phyloP scores from a whole-genome alignment of 2,329 filamentous ascomycete species.

The Alternaria metachromatica region DNA sequence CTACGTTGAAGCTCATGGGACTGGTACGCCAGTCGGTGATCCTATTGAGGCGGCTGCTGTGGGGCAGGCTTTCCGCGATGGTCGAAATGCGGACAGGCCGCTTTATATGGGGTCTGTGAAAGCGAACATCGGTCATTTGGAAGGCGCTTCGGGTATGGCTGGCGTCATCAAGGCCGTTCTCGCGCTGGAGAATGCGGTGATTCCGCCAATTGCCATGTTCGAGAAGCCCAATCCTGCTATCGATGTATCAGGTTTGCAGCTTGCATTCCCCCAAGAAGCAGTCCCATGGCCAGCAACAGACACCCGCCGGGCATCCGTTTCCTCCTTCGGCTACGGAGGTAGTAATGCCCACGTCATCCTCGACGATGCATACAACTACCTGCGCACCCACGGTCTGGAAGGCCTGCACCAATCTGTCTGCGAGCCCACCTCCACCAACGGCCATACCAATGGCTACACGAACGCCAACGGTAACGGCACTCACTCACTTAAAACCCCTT shows the following conservation, averaged over 20 bases:
- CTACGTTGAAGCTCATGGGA: constrained; percentile 22
- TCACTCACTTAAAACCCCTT: background rate
- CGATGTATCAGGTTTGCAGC: constrained; percentile 11
- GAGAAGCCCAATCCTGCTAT: constrained; percentile 19
- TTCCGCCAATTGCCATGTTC: constrained; percentile 35
- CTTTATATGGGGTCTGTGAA: constrained; percentile 24
- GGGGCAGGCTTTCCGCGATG: constrained; percentile 6
- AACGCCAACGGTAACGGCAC: background rate
- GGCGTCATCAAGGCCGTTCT: constrained; percentile 31
- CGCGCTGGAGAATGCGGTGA: constrained; percentile 41
- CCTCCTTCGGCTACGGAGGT: constrained; percentile 21
- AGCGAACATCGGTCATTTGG: constrained; percentile 30
- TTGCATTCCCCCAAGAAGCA: background rate
- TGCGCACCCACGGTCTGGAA: background rate
- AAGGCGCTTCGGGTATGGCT: constrained; percentile 24
- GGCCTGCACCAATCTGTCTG: background rate
- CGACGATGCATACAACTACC: constrained; percentile 16
- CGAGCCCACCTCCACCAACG: background rate
- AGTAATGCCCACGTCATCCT: constrained; percentile 23
- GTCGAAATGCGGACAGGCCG: background rate
- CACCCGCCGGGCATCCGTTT: constrained; percentile 12
- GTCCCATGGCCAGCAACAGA: background rate
- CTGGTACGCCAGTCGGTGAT: constrained; percentile 12
- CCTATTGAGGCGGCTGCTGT: constrained; percentile 14
- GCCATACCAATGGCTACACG: background rate